Conservation (phyloP, 108 stramenopile species). For the Skeletonema tropicum region DNA sequence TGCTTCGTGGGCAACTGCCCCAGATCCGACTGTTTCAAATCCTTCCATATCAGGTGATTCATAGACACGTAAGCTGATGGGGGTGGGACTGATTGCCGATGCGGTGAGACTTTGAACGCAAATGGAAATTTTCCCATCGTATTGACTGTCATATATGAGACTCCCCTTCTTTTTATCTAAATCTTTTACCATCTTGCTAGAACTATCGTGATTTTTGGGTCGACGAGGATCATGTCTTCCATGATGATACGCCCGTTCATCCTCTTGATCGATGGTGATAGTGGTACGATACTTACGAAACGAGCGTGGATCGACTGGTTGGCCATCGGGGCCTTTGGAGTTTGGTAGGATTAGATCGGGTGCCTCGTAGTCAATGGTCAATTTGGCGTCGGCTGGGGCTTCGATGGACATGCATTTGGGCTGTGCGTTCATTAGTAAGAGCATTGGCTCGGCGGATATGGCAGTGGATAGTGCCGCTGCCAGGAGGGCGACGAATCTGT, state of each 20-base stretch:
- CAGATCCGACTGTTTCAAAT: slow-evolving; percentile 22
- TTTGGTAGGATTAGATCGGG: slow-evolving; percentile 46
- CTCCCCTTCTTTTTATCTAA: slow-evolving; percentile 47
- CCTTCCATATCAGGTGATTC: slow-evolving; percentile 50
- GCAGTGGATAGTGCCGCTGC: slow-evolving; percentile 16
- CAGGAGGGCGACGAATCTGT: slow-evolving; percentile 7
- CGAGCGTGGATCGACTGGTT: slow-evolving; percentile 29
- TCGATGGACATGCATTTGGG: slow-evolving; percentile 61
- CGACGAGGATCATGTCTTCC: slow-evolving; percentile 22
- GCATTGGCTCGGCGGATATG: slow-evolving; percentile 43
- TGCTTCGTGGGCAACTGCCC: slow-evolving; percentile 11
- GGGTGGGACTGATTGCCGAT: slow-evolving; percentile 33
- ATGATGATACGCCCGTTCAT: slow-evolving; percentile 35
- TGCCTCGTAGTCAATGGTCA: slow-evolving; percentile 64
- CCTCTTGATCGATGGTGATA: slow-evolving; percentile 33
- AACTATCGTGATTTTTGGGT: slow-evolving; percentile 11
- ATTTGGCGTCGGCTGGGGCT: slow-evolving; percentile 55
- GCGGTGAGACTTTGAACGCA: slow-evolving; percentile 48
- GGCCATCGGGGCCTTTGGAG: slow-evolving; percentile 33
- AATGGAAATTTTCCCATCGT: slow-evolving; percentile 51
- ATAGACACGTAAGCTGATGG: slow-evolving; percentile 35
- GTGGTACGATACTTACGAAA: slow-evolving; percentile 40
- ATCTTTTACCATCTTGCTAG: slow-evolving; percentile 27
- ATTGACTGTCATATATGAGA: slow-evolving; percentile 39
- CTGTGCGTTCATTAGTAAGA: slow-evolving; percentile 46